Evolutionary conservation across 2,329 filamentous ascomycete species (phyloP).

Genomic region (Pyricularia grisea): DNA sequence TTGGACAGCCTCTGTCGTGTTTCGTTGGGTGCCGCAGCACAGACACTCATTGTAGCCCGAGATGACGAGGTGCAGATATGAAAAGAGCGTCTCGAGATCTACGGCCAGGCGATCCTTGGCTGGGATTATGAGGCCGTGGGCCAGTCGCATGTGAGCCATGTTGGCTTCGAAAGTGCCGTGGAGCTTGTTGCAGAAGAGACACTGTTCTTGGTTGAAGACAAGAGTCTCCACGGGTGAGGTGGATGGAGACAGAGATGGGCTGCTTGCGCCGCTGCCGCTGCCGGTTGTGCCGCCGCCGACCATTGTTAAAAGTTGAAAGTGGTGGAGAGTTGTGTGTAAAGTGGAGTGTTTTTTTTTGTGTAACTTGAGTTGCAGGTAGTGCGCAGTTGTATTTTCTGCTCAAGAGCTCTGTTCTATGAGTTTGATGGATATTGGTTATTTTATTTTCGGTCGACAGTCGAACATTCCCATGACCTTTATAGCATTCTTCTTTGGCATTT

Average conservation of each 20-base stretch:
- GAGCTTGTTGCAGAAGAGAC: constrained; percentile 31
- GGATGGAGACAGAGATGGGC: neutral
- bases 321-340: neutral
- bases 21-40: constrained; percentile 33
- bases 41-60: constrained; percentile 39
- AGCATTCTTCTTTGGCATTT: neutral
- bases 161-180: constrained; percentile 24
- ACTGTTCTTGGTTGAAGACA: constrained; percentile 21
- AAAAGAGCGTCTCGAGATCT: constrained; percentile 35
- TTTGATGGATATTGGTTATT: neutral
- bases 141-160: constrained; percentile 35
- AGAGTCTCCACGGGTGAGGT: neutral
- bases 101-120: constrained; percentile 27
- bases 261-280: neutral
- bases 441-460: neutral
- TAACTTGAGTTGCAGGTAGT: neutral
- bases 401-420: neutral
- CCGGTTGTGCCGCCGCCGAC: neutral
- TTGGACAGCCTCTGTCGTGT: constrained; percentile 32
- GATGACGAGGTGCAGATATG: constrained; percentile 38
- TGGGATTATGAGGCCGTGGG: constrained; percentile 36
- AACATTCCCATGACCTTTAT: neutral
- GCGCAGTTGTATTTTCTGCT: neutral
- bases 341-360: neutral
- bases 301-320: neutral